Base-by-base conservation (phyloP, 257 asterid species). In the Solanum chmielewskii region DNA sequence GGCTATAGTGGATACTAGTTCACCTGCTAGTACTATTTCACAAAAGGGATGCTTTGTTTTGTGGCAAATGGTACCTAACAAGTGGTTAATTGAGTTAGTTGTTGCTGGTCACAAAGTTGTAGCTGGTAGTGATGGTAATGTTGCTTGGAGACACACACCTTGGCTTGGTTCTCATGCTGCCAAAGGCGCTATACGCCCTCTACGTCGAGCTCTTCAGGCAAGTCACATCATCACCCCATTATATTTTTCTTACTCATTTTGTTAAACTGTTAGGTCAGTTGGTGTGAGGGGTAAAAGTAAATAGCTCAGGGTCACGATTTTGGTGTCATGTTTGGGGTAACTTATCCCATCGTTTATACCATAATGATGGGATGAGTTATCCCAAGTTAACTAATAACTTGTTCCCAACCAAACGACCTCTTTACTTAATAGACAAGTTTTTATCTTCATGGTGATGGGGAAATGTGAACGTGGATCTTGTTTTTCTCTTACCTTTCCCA, bases 131-230 rank as follows among this genome's bases (percentile, higher is more conserved):
- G 98, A 96, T 76, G 98, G 98, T 88, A 90, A 90, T 64, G 92
- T 96, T 87, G 98, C 98, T 16, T 96, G 98, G 98, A 95, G 98
- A 52, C 98, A 94, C 66, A 96, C 98, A 0, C 98, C 98, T 3
- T 96, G 98, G 98, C 92, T 94, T 4, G 94, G 92, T 35, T 90
- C 94, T 85, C 98, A 96, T 59, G 96, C 98, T 7, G 98, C 98
- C 29, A 92, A 94, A 87, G 98, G 98, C 18, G 94, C 94, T 11
- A 92, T 90, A 42, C 96, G 98, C 11, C 98, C 98, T 83, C 98
- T 96, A 35, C 92, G 98, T 0, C 98, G 96, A 4, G 91, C 95
- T 85, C 91, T 96, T 88, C 98, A 95, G 97, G 98, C 91, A 91
- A 91, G 93, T 87, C 70, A 23, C 14, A 9, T n/a, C 77, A 69